phyloP scores from a whole-genome alignment of 352 stramenopile genomes.

The Thraustochytrium sp. region DNA sequence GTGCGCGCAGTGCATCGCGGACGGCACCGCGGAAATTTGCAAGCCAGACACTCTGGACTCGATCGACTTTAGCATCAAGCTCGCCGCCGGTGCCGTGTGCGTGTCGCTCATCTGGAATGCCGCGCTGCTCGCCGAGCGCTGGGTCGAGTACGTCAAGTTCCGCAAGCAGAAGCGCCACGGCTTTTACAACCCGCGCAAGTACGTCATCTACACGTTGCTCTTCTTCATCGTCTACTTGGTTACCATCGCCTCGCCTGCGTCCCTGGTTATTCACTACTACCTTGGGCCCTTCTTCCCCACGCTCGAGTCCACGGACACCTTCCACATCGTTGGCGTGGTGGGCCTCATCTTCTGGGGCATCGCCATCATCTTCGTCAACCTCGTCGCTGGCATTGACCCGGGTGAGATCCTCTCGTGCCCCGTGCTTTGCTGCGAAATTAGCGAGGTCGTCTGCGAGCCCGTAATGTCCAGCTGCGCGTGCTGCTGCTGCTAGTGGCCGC shows the following conservation, averaged over 20 bases:
- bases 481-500: background rate
- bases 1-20: constrained; percentile 11
- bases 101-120: constrained; percentile 32
- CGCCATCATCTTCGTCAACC: constrained; percentile 12
- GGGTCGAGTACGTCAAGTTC: constrained; percentile 30
- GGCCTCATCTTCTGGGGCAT: constrained; percentile 8
- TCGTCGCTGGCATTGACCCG: constrained; percentile 27
- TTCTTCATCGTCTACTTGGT: constrained; percentile 21
- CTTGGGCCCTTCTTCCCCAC: background rate
- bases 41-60: background rate
- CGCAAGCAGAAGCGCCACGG: background rate
- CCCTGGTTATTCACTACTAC: constrained; percentile 6
- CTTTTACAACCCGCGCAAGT: constrained; percentile 28
- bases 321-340: background rate
- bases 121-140: constrained; percentile 15
- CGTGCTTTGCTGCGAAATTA: constrained; percentile 18
- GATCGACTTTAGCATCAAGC: constrained; percentile 20
- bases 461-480: background rate
- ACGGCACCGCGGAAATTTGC: background rate
- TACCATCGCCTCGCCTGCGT: constrained; percentile 12
- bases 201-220: background rate
- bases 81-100: background rate
- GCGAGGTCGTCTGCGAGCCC: background rate
- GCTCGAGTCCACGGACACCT: background rate
- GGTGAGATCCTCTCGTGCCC: constrained; percentile 35